Base-by-base conservation (phyloP, 164 flowering plant genomes). In the Vitis rotundifolia region DNA sequence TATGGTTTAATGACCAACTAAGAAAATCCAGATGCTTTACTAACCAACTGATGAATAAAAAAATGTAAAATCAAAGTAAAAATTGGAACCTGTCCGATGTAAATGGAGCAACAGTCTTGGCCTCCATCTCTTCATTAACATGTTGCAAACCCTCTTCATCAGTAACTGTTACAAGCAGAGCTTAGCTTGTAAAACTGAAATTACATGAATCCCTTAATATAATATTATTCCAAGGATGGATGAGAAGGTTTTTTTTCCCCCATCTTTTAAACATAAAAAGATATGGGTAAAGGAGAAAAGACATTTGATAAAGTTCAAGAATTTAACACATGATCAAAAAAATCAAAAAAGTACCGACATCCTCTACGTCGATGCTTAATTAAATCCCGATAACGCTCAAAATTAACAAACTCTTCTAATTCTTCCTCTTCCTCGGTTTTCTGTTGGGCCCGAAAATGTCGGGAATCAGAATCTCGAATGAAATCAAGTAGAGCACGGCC, bases 321-420 rank as follows among this genome's bases (percentile, higher is more conserved):
- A 74, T 49, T 18, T 10, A 67, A 56, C 58, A 64, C 54, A 78
- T 44, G 37, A 67, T 37, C 37, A 70, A 37, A 62, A 67, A 75
- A 80, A 79, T 67, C 63, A 74, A 91, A 92, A 82, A 92, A 91
- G 93, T 95, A 95, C 99, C 97, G 97, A 93, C 99, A 95, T 95
- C 99, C 98, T 93, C 95, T 93, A 85, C 96, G 99, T 51, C 90
- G 99, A 89, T 88, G 99, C 91, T 95, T 95, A 89, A 94, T 91
- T 89, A 93, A 89, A 91, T 93, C 99, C 98, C 98, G 97, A 82
- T 90, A 95, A 86, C 99, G 98, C 99, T 94, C 97, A 93, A 94
- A 94, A 90, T 82, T 94, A 87, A 93, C 98, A 89, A 92, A 95
- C 91, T 93, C 99, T 83, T 95, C 99, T 76, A 95, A 73, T 79